Evolutionary conservation across 129 eudicot species (phyloP), one percentile per base, ranked within the genome.

Genomic region (Mikania micrantha): DNA sequence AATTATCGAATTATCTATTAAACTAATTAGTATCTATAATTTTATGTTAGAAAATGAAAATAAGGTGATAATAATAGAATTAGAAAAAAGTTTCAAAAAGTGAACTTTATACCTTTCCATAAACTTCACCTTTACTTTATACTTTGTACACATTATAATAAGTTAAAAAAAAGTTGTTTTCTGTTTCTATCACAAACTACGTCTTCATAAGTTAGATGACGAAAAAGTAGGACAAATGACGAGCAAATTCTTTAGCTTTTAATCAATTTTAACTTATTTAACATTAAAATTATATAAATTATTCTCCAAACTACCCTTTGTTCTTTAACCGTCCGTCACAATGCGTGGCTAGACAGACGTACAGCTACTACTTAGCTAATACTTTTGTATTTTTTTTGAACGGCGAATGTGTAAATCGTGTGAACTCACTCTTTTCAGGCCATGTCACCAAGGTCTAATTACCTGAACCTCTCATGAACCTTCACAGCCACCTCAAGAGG

Each of bases 121-220:
- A 44, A 49, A 28, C 70, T 65, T 42, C 25, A 65, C 25, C 40
- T 65, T 65, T 65, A 64, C 69, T 64, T 64, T n/a, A 65, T 27
- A 31, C 58, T 65, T 65, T 65, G 54, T 32, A 44, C n/a, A 42
- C 57, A 44, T 41, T 25, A 27, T 57, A 42, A 42, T 44, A 44
- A 44, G 56, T 27, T 42, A 45, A 47, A 45, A 47, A 47, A 0
- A 48, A 48, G 25, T 16, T 2, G 49, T 42, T 42, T 41, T 42
- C 49, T 42, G 49, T 42, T 42, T 42, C 24, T 19, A 48, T 48
- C 54, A 19, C 10, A 17, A 47, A 17, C 11, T 47, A 48, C 54
- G 54, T 48, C 54, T 48, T 48, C 54, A 48, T 48, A 5, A 48
- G 53, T 45, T 5, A 45, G 16, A 45, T 45, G 53, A 45, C 53